Conservation (phyloP, 257 asterid genomes). For the Solanum gandarillasii region DNA sequence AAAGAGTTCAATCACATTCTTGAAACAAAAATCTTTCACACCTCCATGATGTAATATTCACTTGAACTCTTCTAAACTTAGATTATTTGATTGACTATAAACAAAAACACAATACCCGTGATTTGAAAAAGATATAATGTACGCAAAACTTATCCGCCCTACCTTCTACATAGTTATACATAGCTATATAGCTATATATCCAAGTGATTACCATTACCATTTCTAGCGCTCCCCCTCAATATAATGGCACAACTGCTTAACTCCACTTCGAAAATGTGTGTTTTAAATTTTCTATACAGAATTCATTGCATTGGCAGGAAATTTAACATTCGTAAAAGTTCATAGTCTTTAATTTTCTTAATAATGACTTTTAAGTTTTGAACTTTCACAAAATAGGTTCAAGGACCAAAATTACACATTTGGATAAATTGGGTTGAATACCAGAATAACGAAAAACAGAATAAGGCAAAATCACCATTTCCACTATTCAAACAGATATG, state of each 20-base stretch:
- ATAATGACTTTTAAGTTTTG: background rate
- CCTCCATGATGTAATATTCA: background rate
- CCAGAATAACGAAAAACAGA: background rate
- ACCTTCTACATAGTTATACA: background rate
- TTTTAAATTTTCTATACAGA: background rate
- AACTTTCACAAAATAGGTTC: background rate
- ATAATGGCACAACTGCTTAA: background rate
- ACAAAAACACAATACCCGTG: too few relatives aligned
- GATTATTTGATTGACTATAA: too few relatives aligned
- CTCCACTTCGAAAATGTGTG: background rate
- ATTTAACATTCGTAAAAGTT: background rate
- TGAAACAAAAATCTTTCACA: too few relatives aligned
- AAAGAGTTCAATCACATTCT: background rate
- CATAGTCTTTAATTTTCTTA: background rate
- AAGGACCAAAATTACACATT: background rate
- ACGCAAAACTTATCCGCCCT: too few relatives aligned
- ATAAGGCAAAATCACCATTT: background rate
- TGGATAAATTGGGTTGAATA: background rate
- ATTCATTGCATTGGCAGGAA: background rate
- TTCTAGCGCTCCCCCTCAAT: too few relatives aligned
- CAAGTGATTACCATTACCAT: too few relatives aligned
- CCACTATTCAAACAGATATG: background rate
- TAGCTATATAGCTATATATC: too few relatives aligned
- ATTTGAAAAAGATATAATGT: background rate
- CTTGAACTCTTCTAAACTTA: background rate